Evolutionary conservation across 805 yeast species (phyloP), one percentile per base, ranked within the genome.

Genomic region (Suhomyces canberraensis): DNA sequence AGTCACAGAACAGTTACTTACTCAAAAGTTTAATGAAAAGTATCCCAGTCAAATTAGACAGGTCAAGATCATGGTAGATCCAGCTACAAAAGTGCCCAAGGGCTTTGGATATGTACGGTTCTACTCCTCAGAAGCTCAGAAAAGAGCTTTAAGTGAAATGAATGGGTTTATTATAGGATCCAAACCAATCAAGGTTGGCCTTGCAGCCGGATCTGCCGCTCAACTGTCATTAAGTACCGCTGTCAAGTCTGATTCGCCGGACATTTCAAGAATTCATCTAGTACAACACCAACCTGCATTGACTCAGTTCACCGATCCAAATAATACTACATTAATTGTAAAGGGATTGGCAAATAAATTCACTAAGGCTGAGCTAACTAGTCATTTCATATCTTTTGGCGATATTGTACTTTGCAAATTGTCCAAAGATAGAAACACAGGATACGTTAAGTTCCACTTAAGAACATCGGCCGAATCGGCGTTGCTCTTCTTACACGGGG

Each of bases 51-150:
- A 60, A 31, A 78, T 87, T 36, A 73, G 79, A 35, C 80, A 82
- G 47, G 93, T 81, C 5, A 87, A 84, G 52, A 77, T 89, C 43
- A 87, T 89, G 80, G 58, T 75, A 33, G 96, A 89, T 58, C 80
- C 78, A 25, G 54, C 60, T 9, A 79, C 95, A 1, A 81, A 82
- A 20, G 71, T 71, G 33, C 76, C 91, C 5, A 80, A 85, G 52
- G 95, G 96, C 9, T 89, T 84, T 59, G 97, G 96, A 2, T 90
- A 90, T 65, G 86, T 88, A n/a, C 78, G 86, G 43, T 88, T 89
- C 54, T 52, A 69, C 24, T 72, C 73, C 40, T 80, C 76, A 42
- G 69, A 71, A 8, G 88, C 83, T 26, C 88, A 83, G 58, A 81
- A 79, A 47, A 72, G 79, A 35, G 88, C 96, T 0, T 57, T 87